phyloP scores from a whole-genome alignment of 1,284 basidiomycete species.

The Cryptococcus sp. region DNA sequence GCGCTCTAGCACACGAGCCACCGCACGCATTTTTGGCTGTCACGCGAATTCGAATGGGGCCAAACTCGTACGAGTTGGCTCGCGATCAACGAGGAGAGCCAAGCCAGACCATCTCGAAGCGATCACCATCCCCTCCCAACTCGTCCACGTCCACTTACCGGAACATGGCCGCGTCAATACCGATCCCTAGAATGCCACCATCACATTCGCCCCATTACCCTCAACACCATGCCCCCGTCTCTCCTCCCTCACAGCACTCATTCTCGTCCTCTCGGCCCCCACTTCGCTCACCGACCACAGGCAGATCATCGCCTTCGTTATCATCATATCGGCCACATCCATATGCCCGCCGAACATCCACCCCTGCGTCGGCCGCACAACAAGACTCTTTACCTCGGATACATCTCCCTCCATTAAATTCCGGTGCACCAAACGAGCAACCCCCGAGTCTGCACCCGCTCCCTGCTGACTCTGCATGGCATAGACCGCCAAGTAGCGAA shows the following conservation, averaged over 20 bases:
- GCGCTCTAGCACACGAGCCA: too few relatives aligned
- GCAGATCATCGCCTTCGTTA: constrained; percentile 6
- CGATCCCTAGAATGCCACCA: constrained; percentile 21
- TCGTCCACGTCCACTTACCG: background rate
- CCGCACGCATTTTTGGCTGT: too few relatives aligned
- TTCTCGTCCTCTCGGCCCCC: background rate
- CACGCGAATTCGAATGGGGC: too few relatives aligned
- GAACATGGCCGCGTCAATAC: constrained; percentile 20
- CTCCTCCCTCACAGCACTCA: background rate
- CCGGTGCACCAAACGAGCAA: constrained; percentile 3
- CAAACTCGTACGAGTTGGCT: too few relatives aligned
- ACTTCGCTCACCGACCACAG: background rate
- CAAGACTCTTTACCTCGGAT: constrained; percentile 13
- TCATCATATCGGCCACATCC: constrained; percentile 18
- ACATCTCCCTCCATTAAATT: constrained; percentile 18
- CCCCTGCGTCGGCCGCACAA: background rate
- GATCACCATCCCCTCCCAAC: background rate
- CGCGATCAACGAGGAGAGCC: too few relatives aligned
- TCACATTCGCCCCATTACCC: constrained; percentile 6
- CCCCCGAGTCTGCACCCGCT: background rate
- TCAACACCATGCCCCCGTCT: background rate
- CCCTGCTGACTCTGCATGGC: background rate
- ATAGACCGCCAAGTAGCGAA: background rate
- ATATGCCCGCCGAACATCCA: constrained; percentile 6
- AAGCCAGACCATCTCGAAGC: background rate